Evolutionary conservation across 2,329 filamentous ascomycete species (phyloP), one percentile per base, ranked within the genome.

Genomic region (Fusarium subtropicale): DNA sequence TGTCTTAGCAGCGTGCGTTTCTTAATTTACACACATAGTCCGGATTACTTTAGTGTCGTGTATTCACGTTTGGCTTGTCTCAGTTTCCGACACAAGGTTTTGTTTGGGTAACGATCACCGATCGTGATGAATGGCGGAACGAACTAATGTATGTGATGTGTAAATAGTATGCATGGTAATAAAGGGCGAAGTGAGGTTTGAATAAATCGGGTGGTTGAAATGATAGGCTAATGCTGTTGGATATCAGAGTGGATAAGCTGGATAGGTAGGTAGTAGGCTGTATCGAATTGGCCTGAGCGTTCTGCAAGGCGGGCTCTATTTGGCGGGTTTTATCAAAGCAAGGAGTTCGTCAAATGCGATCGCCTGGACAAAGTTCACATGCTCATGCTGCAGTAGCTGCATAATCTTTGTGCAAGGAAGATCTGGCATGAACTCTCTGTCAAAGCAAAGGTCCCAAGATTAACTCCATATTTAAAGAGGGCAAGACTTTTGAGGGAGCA

Each of bases 301-400:
- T 55, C 72, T 74, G 72, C 72, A 72, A 73, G 71, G 72, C 71
- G 66, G 47, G 45, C 39, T 46, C 36, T 66, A 24, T 58, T 60
- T 59, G 50, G 66, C 58, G 61, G 62, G 39, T 54, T 65, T 34
- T 38, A 28, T 53, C 50, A 48, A 66, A 64, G 72, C 61, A 74
- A 73, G 70, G 68, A 65, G 70, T 39, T 56, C 53, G 18, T 34
- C n/a, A 56, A 13, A 39, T 60, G 54, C 58, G 60, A 66, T 71
- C 60, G 54, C 26, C 41, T 61, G 47, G 45, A 56, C 42, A 55
- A 46, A 56, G 62, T 50, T 28, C 56, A 26, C 24, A 56, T 39
- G 48, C 18, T 41, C n/a, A 26, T 39, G 24, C 24, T 41, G 38
- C 20, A 65, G 50, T 69, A 71, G 56, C 56, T 69, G 64, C 64